Base-by-base conservation (phyloP, 2,329 filamentous ascomycete species). In the Aspergillus phoenicis region DNA sequence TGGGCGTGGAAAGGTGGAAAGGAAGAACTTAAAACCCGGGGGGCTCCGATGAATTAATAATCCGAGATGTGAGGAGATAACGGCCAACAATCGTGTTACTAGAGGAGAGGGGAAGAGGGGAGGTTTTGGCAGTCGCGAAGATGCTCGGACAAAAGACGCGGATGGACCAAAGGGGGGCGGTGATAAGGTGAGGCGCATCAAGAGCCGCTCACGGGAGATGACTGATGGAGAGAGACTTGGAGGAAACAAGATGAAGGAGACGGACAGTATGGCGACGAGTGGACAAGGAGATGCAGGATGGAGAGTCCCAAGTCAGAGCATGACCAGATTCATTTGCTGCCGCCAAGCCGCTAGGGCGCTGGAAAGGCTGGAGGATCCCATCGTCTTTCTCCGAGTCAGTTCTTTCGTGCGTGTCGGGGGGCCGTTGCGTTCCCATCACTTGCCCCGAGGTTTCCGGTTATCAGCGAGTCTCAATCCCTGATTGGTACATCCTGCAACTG, bases 281-380 rank as follows among this genome's bases (percentile, higher is more conserved):
- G 17, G 39, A 43, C n/a, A 24, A 10, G 33, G 10, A 36, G 33
- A 36, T 36, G 33, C 33, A 36, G 33, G 28, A 30, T 30, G 28
- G 28, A 30, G 28, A 11, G 28, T 30, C 28, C 11, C 28, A 30
- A 30, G 28, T 13, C 10, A 30, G 17, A 28, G 26, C 15, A 28
- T 20, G 39, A n/a, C 26, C 10, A 49, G 11, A 26, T 26, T 8
- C 13, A 26, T 33, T 49, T n/a, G 6, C 47, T 30, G 28, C 47
- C 26, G 47, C 47, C 47, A 51, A 51, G 47, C 24, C 47, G 47
- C 47, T 51, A 51, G 47, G 47, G 26, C 5, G 47, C 0, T 28
- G 47, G 47, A 51, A 30, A 28, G 30, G 47, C 15, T 28, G 47
- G 47, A 51, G 28, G 47, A 51, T 51, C 47, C 47, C n/a, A 51